phyloP scores from a whole-genome alignment of 2,329 filamentous ascomycete species.

The Clarireedia homoeocarpa region DNA sequence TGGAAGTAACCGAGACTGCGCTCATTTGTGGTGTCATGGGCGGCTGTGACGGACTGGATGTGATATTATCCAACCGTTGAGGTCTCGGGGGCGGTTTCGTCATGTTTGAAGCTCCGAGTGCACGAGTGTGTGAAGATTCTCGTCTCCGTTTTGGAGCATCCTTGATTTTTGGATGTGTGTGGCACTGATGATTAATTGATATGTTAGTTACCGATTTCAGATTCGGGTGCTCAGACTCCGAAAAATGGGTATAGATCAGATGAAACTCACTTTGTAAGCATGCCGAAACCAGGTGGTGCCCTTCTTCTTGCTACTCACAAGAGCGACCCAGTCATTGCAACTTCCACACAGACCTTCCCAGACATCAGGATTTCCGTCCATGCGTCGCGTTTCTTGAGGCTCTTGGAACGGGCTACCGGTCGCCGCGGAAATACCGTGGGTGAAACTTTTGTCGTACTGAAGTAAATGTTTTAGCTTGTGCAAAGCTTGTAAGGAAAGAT shows the following conservation, averaged over 20 bases:
- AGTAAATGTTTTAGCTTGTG: neutral
- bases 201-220: neutral
- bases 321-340: slow-evolving; percentile 72
- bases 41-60: slow-evolving; percentile 29
- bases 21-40: slow-evolving; percentile 40
- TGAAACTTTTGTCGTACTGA: slow-evolving; percentile 81
- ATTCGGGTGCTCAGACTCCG: neutral
- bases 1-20: slow-evolving; percentile 30
- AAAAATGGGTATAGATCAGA: neutral
- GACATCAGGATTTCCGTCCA: slow-evolving; percentile 73
- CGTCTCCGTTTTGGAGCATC: slow-evolving; percentile 61
- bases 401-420: slow-evolving; percentile 73
- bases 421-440: slow-evolving; percentile 76
- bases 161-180: slow-evolving; percentile 64
- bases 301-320: slow-evolving; percentile 83
- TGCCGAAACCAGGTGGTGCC: slow-evolving; percentile 89
- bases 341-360: slow-evolving; percentile 74
- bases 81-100: slow-evolving; percentile 30
- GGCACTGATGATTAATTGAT: slow-evolving; percentile 39
- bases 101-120: slow-evolving; percentile 31
- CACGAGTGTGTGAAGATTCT: slow-evolving; percentile 46
- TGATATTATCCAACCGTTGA: slow-evolving; percentile 26
- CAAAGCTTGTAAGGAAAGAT: too few species aligned
- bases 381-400: slow-evolving; percentile 65
- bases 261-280: slow-evolving; percentile 65